Percentiles rank a stretch among this genome's conserved stretches.
Evolutionary conservation across 2,329 filamentous ascomycete species (phyloP).

Genomic region (Stemphylium beticola): DNA sequence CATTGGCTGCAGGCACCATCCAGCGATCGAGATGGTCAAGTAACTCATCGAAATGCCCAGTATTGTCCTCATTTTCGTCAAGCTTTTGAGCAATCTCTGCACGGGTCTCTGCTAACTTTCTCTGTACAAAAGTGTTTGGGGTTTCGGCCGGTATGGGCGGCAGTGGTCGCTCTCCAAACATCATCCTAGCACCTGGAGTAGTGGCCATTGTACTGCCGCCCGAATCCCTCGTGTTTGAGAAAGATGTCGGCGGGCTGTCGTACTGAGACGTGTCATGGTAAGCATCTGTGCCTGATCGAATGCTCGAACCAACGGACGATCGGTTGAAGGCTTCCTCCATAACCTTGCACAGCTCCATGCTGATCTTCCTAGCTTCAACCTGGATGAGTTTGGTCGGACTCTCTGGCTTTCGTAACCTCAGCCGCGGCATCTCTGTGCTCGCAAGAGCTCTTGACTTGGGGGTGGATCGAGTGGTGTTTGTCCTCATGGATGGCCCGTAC

Average conservation of each 20-base stretch:
- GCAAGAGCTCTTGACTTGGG: constrained; percentile 34
- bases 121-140: constrained; percentile 59
- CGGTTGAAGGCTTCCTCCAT: constrained; percentile 93
- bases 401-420: constrained; percentile 49
- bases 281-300: constrained; percentile 41
- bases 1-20: constrained; percentile 52
- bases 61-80: constrained; percentile 53
- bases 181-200: constrained; percentile 36
- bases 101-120: constrained; percentile 64
- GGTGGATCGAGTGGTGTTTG: constrained; percentile 31
- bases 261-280: constrained; percentile 44
- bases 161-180: constrained; percentile 51
- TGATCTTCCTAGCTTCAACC: constrained; percentile 84
- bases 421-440: constrained; percentile 32
- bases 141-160: constrained; percentile 55
- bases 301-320: constrained; percentile 61
- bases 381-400: constrained; percentile 63
- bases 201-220: constrained; percentile 37
- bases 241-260: constrained; percentile 61
- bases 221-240: constrained; percentile 49
- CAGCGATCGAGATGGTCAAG: constrained; percentile 66
- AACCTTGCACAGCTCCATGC: constrained; percentile 82
- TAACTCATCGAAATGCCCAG: constrained; percentile 64
- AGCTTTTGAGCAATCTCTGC: constrained; percentile 62
- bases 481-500: constrained; percentile 28